A percentile compares a stretch with the other conserved stretches of the same genome.
Evolutionary conservation across 345 rosid species (phyloP).

Genomic region (Eutrema heterophyllum): DNA sequence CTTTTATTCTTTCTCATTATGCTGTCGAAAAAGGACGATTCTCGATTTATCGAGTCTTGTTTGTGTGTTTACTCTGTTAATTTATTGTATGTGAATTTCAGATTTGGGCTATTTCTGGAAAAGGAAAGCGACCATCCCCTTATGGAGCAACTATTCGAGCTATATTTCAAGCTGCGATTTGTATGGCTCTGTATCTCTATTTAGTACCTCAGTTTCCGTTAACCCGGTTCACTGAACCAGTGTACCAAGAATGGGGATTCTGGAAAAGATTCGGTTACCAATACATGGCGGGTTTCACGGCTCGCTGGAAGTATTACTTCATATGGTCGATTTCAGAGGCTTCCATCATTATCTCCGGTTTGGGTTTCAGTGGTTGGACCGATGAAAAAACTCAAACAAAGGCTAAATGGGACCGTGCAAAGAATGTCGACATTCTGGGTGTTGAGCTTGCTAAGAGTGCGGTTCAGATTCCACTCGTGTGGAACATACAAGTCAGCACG

Average conservation of each 20-base stretch:
- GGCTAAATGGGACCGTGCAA: constrained; percentile 89
- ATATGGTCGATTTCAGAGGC: constrained; percentile 99
- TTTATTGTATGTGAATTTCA: constrained; percentile 21
- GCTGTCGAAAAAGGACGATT: too few species aligned
- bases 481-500: constrained; percentile 99
- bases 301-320: constrained; percentile 96
- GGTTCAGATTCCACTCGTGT: constrained; percentile 73
- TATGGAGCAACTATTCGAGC: constrained; percentile 65
- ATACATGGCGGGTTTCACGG: constrained; percentile 75
- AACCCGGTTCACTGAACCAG: constrained; percentile 58
- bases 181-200: constrained; percentile 81
- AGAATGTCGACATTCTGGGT: constrained; percentile 76
- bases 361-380: constrained; percentile 95
- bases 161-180: constrained; percentile 64
- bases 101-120: constrained; percentile 51
- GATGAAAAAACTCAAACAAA: constrained; percentile 58
- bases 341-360: constrained; percentile 72
- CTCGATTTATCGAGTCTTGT: constrained; percentile 6
- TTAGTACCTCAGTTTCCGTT: constrained; percentile 66
- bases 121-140: constrained; percentile 57
- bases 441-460: constrained; percentile 84
- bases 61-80: not conserved
- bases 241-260: constrained; percentile 84
- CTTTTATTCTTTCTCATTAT: constrained; percentile 25
- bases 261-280: constrained; percentile 77